Evolutionary conservation across 73 alveolate genomes (phyloP).

Genomic region (Paramecium bursaria): DNA sequence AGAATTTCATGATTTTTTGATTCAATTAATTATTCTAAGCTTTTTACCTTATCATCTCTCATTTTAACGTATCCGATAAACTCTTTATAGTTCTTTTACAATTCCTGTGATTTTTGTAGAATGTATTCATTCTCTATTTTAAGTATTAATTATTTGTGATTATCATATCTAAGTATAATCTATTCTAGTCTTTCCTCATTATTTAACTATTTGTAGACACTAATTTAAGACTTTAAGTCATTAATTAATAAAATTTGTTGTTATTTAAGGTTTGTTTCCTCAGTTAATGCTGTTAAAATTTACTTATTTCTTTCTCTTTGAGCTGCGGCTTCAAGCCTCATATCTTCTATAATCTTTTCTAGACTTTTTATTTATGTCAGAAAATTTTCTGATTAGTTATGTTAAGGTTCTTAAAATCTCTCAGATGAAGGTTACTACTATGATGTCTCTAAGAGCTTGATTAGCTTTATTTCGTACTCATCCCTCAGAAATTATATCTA

Average conservation of each 20-base stretch:
- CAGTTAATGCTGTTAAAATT: background rate
- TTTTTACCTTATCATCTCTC: conserved; percentile 58
- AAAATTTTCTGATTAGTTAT: background rate
- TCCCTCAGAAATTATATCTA: background rate
- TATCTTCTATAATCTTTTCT: conserved; percentile 27
- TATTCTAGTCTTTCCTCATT: conserved; percentile 28
- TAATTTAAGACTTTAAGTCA: conserved; percentile 7
- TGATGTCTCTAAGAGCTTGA: background rate
- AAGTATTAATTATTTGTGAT: conserved; percentile 20
- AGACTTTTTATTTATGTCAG: conserved; percentile 2
- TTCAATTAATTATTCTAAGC: conserved; percentile 27
- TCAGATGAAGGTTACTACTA: too few species aligned
- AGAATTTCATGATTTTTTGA: background rate
- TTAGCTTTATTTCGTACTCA: conserved; percentile 21
- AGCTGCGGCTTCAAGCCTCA: conserved; percentile 1
- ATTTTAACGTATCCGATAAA: conserved; percentile 54
- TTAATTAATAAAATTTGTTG: background rate
- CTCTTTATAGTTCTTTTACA: conserved; percentile 30
- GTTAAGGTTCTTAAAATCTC: too few species aligned
- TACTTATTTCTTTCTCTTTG: conserved; percentile 41
- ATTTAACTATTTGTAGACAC: background rate
- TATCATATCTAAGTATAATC: conserved; percentile 41
- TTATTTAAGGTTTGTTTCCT: background rate
- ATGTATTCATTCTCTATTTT: conserved; percentile 45
- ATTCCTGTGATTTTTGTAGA: background rate